Evolutionary conservation across 1,284 basidiomycete species (phyloP).

Genomic region (Thelephora terrestris): DNA sequence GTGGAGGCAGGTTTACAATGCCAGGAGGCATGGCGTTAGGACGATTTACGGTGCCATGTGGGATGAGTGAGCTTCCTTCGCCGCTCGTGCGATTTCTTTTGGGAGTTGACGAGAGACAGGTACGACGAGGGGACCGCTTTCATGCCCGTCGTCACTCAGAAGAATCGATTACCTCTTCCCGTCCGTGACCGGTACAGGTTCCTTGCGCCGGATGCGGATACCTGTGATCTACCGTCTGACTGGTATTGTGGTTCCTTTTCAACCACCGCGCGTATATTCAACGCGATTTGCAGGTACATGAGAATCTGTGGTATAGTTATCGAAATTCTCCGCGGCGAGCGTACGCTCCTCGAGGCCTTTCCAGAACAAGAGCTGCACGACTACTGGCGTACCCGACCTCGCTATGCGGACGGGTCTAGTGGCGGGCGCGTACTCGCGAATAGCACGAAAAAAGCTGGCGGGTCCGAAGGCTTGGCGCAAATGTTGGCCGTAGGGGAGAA

Average conservation of each 20-base stretch:
- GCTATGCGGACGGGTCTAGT: conserved; percentile 33
- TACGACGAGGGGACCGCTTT: conserved; percentile 75
- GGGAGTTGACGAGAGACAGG: conserved; percentile 23
- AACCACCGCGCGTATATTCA: conserved; percentile 1
- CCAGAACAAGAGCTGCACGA: conserved; percentile 64
- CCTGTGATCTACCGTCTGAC: conserved; percentile 60
- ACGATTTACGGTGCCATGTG: conserved; percentile 74
- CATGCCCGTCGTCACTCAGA: conserved; percentile 53
- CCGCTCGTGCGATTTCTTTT: background rate
- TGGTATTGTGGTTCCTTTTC: conserved; percentile 33
- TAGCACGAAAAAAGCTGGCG: conserved; percentile 16
- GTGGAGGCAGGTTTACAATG: conserved; percentile 66
- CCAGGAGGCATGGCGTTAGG: conserved; percentile 46
- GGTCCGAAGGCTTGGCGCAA: background rate
- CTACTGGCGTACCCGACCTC: conserved; percentile 58
- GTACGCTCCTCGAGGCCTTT: conserved; percentile 48
- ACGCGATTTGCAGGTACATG: conserved; percentile 48
- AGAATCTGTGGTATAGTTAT: conserved; percentile 63
- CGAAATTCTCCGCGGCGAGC: conserved; percentile 55
- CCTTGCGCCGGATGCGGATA: conserved; percentile 62
- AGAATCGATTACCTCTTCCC: conserved; percentile 39
- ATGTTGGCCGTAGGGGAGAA: conserved; percentile 23
- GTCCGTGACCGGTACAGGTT: conserved; percentile 45
- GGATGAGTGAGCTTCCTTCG: conserved; percentile 55
- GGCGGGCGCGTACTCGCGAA: conserved; percentile 14